Conservation (phyloP, 352 stramenopile species). For the Phytophthora brassicae region DNA sequence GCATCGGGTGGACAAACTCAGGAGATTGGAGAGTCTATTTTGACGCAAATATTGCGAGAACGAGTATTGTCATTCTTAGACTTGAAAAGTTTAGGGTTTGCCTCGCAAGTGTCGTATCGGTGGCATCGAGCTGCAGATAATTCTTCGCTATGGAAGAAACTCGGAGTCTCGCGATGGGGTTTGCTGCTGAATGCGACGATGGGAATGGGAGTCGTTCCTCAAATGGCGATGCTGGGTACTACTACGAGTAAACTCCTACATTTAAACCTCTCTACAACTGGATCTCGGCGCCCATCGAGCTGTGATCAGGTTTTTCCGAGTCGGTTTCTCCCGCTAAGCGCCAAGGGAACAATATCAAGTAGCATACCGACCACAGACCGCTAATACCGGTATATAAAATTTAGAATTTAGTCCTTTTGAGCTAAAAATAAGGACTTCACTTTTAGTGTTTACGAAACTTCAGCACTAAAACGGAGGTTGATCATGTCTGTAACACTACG, state of each 20-base stretch:
- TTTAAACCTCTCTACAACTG: constrained; percentile 21
- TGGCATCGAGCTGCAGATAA: constrained; percentile 75
- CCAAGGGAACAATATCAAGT: constrained; percentile 15
- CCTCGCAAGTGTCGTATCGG: constrained; percentile 65
- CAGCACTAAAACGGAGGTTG: no score
- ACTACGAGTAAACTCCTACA: constrained; percentile 20
- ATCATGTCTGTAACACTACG: no score
- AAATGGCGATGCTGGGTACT: constrained; percentile 37
- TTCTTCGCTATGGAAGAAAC: constrained; percentile 55
- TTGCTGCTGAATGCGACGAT: constrained; percentile 59
- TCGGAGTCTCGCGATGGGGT: constrained; percentile 74
- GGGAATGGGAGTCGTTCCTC: constrained; percentile 45
- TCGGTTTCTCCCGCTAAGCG: constrained; percentile 11
- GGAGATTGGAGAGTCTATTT: constrained; percentile 17
- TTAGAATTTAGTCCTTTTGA: constrained; percentile 1
- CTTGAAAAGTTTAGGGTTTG: constrained; percentile 54
- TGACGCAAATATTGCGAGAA: constrained; percentile 59
- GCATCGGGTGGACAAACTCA: constrained; percentile 3
- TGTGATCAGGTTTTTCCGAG: constrained; percentile 32
- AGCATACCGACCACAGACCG: constrained; percentile 24
- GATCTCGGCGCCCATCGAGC: constrained; percentile 28
- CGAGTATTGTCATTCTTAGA: constrained; percentile 67
- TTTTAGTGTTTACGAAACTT: no score
- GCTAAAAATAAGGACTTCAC: no score
- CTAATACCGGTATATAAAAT: constrained; percentile 13